phyloP scores from a whole-genome alignment of 306 rosid genomes.

The Purshia tridentata region DNA sequence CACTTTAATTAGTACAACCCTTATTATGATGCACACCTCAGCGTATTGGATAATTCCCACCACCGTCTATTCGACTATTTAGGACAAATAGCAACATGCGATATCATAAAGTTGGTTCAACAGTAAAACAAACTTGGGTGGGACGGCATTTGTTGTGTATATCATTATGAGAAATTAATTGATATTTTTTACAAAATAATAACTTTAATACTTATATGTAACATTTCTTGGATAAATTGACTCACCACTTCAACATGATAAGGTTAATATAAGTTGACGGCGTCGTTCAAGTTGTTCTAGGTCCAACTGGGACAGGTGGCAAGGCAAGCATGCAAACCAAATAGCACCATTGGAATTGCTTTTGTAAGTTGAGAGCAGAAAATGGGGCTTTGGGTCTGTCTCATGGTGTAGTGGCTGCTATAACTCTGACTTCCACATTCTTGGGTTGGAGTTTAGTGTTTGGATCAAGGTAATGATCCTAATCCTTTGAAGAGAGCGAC shows the following conservation, averaged over 20 bases:
- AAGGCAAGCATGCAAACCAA: constrained; percentile 1
- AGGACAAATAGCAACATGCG: not conserved
- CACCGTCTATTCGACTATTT: too few relatives aligned
- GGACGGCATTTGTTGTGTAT: too few relatives aligned
- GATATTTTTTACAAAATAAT: too few relatives aligned
- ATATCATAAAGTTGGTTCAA: not conserved
- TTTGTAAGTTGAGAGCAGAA: not conserved
- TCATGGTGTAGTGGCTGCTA: constrained; percentile 8
- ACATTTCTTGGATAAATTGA: too few relatives aligned
- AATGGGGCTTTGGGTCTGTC: not conserved
- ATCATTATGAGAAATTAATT: too few relatives aligned
- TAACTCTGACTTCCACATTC: constrained; percentile 13
- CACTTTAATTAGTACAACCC: not conserved
- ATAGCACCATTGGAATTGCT: not conserved
- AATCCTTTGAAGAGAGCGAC: not conserved
- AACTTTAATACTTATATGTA: too few relatives aligned
- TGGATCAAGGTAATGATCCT: not conserved
- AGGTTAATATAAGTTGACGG: too few relatives aligned
- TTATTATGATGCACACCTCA: not conserved
- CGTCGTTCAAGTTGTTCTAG: too few relatives aligned
- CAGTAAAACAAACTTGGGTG: too few relatives aligned
- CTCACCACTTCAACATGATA: too few relatives aligned
- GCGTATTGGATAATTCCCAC: too few relatives aligned
- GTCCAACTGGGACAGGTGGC: not conserved
- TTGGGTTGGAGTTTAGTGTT: not conserved